Conservation (phyloP, 2,329 filamentous ascomycete genomes). For the Clonostachys rosea region DNA sequence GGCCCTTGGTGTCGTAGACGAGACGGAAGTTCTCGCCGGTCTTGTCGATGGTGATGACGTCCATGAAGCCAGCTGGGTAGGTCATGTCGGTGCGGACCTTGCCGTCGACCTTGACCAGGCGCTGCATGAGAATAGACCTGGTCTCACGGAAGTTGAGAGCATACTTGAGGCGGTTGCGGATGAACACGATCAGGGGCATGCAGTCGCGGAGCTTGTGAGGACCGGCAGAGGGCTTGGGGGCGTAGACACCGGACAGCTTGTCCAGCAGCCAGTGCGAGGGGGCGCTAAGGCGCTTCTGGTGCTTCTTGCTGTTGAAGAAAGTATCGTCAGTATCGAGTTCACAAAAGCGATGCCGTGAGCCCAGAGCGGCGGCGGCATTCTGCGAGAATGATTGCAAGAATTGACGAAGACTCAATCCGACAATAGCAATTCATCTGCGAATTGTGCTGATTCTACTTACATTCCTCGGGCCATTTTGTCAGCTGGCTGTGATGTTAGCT, state of each 20-base stretch:
- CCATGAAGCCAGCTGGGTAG: constrained; percentile 98
- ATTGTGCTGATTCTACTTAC: constrained; percentile 30
- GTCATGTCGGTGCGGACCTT: constrained; percentile 99
- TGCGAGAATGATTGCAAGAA: too few species aligned
- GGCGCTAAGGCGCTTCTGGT: constrained; percentile 99
- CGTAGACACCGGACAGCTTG: constrained; percentile 94
- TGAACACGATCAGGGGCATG: constrained; percentile 98
- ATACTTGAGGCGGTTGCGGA: constrained; percentile 97
- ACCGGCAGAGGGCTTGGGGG: constrained; percentile 68
- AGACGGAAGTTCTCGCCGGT: constrained; percentile 99
- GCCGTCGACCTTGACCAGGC: constrained; percentile 98
- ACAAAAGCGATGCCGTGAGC: background rate
- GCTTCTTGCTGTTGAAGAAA: constrained; percentile 72
- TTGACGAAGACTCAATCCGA: too few species aligned
- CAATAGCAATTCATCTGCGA: too few species aligned
- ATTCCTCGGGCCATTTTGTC: constrained; percentile 63
- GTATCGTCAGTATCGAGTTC: background rate
- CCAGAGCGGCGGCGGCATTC: constrained; percentile 1
- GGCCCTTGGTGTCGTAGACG: constrained; percentile 99
- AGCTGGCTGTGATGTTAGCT: constrained; percentile 29
- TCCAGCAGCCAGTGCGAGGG: constrained; percentile 99
- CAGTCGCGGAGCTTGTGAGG: constrained; percentile 99
- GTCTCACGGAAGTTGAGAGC: constrained; percentile 97
- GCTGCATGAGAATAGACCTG: constrained; percentile 98
- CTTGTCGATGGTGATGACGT: constrained; percentile 99